Conservation (phyloP, 495 filamentous ascomycete species). For the Penicillium crystallinum region DNA sequence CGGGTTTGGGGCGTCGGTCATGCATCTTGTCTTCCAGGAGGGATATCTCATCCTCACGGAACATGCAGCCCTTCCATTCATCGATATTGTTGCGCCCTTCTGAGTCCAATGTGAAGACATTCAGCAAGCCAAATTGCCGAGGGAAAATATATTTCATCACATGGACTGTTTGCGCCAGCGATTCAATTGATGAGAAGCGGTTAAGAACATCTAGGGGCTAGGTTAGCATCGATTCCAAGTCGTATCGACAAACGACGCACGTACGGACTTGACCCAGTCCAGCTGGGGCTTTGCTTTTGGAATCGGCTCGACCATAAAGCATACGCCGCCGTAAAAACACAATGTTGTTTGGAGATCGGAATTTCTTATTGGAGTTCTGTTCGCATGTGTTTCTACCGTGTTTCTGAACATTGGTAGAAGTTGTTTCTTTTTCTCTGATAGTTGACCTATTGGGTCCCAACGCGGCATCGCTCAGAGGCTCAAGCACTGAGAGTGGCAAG, state of each 20-base stretch:
- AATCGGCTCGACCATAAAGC: conserved; percentile 75
- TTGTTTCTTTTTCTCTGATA: neutral
- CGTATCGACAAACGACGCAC: conserved; percentile 24
- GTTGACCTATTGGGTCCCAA: neutral
- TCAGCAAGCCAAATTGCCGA: conserved; percentile 81
- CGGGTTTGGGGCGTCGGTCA: neutral
- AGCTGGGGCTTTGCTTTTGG: conserved; percentile 60
- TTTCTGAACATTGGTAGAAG: neutral
- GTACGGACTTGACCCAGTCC: conserved; percentile 78
- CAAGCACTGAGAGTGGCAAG: conserved; percentile 41
- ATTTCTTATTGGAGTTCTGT: neutral
- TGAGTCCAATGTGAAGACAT: conserved; percentile 72
- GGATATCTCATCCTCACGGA: conserved; percentile 80
- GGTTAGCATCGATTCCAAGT: conserved; percentile 1
- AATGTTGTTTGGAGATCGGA: conserved; percentile 53
- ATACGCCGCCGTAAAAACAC: conserved; percentile 77
- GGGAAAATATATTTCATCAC: conserved; percentile 94
- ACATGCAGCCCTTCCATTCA: conserved; percentile 72
- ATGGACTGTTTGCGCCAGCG: conserved; percentile 53
- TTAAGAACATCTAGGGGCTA: conserved; percentile 70
- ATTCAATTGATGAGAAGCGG: conserved; percentile 52
- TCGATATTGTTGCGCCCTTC: conserved; percentile 61
- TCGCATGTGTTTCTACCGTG: neutral
- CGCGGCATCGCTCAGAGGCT: conserved; percentile 16
- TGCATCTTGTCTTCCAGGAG: conserved; percentile 12